phyloP scores from a whole-genome alignment of 495 filamentous ascomycete genomes.

The Daldinia childiae region DNA sequence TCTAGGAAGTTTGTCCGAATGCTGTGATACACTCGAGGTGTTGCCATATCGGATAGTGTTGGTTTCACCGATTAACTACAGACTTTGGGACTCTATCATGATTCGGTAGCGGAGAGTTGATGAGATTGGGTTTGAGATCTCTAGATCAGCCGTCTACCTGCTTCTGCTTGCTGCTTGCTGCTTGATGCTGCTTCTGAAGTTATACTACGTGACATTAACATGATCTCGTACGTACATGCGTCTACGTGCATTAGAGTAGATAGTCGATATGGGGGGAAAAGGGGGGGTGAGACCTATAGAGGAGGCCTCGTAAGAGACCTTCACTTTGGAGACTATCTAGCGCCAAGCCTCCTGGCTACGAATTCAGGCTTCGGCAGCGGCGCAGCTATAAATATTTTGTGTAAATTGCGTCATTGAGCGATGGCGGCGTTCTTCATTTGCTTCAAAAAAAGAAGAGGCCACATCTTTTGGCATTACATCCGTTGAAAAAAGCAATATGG shows the following conservation, averaged over 20 bases:
- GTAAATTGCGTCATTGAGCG: slow-evolving; percentile 27
- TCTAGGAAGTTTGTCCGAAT: slow-evolving; percentile 37
- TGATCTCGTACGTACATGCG: slow-evolving; percentile 21
- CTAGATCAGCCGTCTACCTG: slow-evolving; percentile 16
- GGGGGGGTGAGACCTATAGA: not conserved
- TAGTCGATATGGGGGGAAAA: not conserved
- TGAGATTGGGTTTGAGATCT: slow-evolving; percentile 44
- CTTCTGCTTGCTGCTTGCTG: not conserved
- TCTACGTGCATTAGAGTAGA: slow-evolving; percentile 13
- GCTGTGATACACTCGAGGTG: slow-evolving; percentile 34
- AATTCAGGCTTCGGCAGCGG: slow-evolving; percentile 16
- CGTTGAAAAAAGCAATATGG: slow-evolving; percentile 1
- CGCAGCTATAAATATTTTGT: slow-evolving; percentile 16
- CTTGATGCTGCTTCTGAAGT: not conserved
- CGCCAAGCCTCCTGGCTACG: slow-evolving; percentile 21
- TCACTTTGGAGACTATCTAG: slow-evolving; percentile 12
- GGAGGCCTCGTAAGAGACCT: slow-evolving; percentile 2
- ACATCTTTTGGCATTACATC: not conserved
- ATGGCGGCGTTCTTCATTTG: not conserved
- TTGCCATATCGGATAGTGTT: slow-evolving; percentile 40
- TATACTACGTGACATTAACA: slow-evolving; percentile 34
- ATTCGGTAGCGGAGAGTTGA: slow-evolving; percentile 30
- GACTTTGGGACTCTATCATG: slow-evolving; percentile 17
- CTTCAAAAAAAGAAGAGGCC: not conserved
- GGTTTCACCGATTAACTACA: slow-evolving; percentile 40